Base-by-base conservation (phyloP, 1,139 yeast genomes). In the Hyphopichia burtonii region DNA sequence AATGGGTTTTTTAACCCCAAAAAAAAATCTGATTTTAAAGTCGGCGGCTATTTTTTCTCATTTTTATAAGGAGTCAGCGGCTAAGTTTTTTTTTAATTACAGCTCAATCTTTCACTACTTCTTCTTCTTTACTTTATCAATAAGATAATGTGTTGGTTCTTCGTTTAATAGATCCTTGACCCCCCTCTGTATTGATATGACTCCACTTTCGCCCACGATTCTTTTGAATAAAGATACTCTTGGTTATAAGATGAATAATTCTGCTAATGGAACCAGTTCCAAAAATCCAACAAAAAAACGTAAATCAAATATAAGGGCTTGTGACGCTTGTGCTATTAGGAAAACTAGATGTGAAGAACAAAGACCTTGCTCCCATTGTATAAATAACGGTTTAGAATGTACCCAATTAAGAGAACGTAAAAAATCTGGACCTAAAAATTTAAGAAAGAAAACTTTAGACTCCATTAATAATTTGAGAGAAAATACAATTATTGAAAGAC, bases 291-390 rank as follows among this genome's bases (percentile, higher is more conserved):
- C 34, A 5, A 38, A 34, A 19, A 61, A 56, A 39, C 44, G 65
- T 31, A 58, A 51, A 32, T 42, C 58, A 1, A 59, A 58, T 19
- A 54, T 54, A 1, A 40, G 69, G 40, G 70, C 78, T 9, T 72
- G 78, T 47, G 78, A 72, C 48, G 76, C 73, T 7, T 72, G 78
- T 54, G 70, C 76, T 17, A 59, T 68, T 16, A 49, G 76, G 31
- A 72, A 72, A 50, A 71, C 71, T 30, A 65, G 65, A 43, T 72
- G 78, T 53, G 75, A 69, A 42, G 57, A 56, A 22, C 50, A 49
- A 32, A 59, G 71, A 31, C 78, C 76, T 1, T 72, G 78, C 53
- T 41, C 52, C 30, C 72, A 67, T 43, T 72, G 78, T 54, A 54
- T 62, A 22, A 54, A 65, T 31, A 68, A 68, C 50, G 56, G 59